Conservation (phyloP, 2,329 filamentous ascomycete genomes). For the Thielaviopsis ethacetica region DNA sequence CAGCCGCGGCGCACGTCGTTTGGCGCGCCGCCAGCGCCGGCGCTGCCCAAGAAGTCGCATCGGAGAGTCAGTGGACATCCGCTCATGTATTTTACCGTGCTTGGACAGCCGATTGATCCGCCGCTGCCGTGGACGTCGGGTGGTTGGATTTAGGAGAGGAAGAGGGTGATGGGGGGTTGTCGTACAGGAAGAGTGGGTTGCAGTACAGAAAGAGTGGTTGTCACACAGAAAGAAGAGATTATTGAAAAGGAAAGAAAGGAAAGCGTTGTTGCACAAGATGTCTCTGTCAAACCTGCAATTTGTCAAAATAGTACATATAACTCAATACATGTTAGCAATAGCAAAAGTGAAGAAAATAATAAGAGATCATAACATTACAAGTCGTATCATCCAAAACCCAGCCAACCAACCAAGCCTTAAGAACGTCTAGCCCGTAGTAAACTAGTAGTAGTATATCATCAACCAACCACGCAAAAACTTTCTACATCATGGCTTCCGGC, state of each 20-base stretch:
- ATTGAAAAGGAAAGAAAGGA: not conserved
- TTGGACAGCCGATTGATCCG: constrained; percentile 4
- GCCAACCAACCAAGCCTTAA: not conserved
- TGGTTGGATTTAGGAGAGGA: constrained; percentile 5
- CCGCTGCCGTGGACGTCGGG: constrained; percentile 7
- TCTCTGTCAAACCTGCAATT: not conserved
- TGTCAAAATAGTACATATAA: not conserved
- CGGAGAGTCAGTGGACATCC: constrained; percentile 1
- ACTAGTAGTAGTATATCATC: too few species aligned
- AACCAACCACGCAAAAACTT: not conserved
- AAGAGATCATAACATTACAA: not conserved
- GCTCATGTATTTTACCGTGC: constrained; percentile 8
- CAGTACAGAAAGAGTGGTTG: not conserved
- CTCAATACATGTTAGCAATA: not conserved
- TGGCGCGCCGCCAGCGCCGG: not conserved
- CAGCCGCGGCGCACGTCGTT: not conserved
- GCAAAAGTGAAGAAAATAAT: not conserved
- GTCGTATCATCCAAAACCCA: not conserved
- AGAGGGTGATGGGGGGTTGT: not conserved
- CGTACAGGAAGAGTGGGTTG: not conserved
- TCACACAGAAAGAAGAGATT: not conserved
- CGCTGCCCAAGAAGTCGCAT: constrained; percentile 2
- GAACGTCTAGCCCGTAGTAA: too few species aligned
- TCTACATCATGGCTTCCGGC: constrained; percentile 6
- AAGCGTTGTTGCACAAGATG: not conserved